Conservation (phyloP, 108 stramenopile genomes). For the Cyclotella choctawhatcheeana region DNA sequence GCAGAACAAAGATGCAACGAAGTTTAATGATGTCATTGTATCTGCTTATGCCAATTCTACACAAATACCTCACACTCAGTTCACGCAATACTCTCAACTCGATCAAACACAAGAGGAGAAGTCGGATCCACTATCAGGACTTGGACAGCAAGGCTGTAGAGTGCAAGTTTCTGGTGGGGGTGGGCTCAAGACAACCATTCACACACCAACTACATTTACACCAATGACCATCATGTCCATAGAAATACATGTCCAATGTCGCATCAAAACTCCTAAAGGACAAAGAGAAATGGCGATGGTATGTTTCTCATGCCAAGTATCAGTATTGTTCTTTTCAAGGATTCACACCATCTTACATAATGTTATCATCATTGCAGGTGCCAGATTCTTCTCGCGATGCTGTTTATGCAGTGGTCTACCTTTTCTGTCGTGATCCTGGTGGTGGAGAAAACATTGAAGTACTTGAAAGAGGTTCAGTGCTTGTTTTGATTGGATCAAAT, state of each 20-base stretch:
- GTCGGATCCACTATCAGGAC: slow-evolving; percentile 68
- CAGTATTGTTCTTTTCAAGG: too few relatives aligned
- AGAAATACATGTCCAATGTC: slow-evolving; percentile 88
- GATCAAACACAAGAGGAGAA: slow-evolving; percentile 20
- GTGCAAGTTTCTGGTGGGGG: slow-evolving; percentile 80
- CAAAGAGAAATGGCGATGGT: slow-evolving; percentile 79
- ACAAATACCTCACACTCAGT: neutral
- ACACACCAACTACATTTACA: slow-evolving; percentile 47
- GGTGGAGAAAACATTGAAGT: slow-evolving; percentile 82
- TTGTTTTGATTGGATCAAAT: slow-evolving; percentile 61
- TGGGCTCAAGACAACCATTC: slow-evolving; percentile 71
- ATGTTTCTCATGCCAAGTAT: too few relatives aligned
- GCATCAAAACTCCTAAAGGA: slow-evolving; percentile 64
- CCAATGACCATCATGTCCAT: slow-evolving; percentile 86
- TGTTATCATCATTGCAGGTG: slow-evolving; percentile 9
- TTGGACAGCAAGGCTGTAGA: slow-evolving; percentile 81
- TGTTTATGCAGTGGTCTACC: slow-evolving; percentile 71
- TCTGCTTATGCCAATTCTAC: neutral
- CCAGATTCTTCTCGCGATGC: slow-evolving; percentile 76
- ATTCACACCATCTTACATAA: too few relatives aligned
- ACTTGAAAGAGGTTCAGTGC: slow-evolving; percentile 69
- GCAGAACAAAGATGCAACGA: too few relatives aligned
- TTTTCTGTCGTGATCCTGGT: slow-evolving; percentile 79
- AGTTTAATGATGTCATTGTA: too few relatives aligned
- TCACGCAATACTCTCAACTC: slow-evolving; percentile 43